Conservation (phyloP, 257 asterid species). For the Salvia hispanica region DNA sequence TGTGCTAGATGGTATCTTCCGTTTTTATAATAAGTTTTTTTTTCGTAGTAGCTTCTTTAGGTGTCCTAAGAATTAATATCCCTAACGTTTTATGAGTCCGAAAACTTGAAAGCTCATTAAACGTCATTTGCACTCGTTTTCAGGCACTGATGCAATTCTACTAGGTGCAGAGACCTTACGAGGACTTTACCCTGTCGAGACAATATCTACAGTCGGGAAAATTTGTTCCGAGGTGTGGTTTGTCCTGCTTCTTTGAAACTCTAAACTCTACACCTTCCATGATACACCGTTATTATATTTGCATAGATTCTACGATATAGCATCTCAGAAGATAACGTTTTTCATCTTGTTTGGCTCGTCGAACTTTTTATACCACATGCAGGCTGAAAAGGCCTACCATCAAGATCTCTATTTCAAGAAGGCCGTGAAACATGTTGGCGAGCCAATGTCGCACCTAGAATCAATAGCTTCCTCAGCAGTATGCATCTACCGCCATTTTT, state of each 20-base stretch:
- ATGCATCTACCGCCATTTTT: constrained; percentile 19
- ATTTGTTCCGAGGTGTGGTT: constrained; percentile 61
- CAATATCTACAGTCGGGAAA: constrained; percentile 77
- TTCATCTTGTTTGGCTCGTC: constrained; percentile 13
- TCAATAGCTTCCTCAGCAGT: constrained; percentile 93
- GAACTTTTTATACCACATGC: constrained; percentile 30
- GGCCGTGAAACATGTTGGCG: constrained; percentile 71
- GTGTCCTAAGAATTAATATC: background rate
- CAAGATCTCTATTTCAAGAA: constrained; percentile 81
- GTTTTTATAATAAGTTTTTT: background rate
- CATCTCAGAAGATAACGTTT: background rate
- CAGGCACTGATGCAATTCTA: constrained; percentile 63
- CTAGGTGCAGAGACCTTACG: constrained; percentile 66
- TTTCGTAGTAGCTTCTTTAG: constrained; percentile 17
- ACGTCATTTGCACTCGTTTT: constrained; percentile 11
- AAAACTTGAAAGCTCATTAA: constrained; percentile 8
- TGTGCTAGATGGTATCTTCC: constrained; percentile 76
- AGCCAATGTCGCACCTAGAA: constrained; percentile 90
- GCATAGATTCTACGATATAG: background rate
- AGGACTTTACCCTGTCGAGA: constrained; percentile 57
- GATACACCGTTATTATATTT: background rate
- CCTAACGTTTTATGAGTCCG: background rate
- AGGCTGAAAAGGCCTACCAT: constrained; percentile 90
- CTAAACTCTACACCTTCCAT: background rate
- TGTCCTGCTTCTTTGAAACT: background rate